A percentile compares a stretch with the other conserved stretches of the same genome.
These are phyloP conservation scores for Schizothecium vesticola DNA, from an alignment of 495 filamentous ascomycete species.

Conservation along the genomic window DNA sequence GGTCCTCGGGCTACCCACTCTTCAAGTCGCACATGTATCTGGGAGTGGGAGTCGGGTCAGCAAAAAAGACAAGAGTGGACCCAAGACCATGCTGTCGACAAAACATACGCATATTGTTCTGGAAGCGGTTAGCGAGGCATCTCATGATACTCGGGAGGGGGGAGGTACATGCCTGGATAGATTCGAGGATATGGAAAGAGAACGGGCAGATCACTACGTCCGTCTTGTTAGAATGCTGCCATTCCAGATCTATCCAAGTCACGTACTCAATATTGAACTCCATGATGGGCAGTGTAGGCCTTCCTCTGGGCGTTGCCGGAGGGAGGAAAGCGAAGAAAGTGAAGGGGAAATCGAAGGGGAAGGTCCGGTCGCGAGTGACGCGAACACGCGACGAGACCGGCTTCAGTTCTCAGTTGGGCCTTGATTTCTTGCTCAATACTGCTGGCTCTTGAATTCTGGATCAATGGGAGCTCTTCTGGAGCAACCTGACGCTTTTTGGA, in stretches of 20 bases:
- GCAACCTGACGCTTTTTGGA: neutral
- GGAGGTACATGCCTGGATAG: conserved; percentile 62
- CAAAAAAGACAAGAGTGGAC: neutral
- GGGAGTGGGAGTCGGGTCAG: neutral
- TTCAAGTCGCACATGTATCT: conserved; percentile 99
- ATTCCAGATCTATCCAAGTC: neutral
- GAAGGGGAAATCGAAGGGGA: neutral
- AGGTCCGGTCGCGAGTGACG: neutral
- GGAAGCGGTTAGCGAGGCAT: conserved; percentile 9
- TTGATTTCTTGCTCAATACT: neutral
- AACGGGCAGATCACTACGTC: conserved; percentile 73
- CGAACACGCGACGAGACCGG: neutral
- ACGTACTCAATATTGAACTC: conserved; percentile 84
- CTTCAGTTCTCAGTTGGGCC: neutral
- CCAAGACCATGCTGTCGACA: neutral
- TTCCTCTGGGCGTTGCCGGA: neutral
- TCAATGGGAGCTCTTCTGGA: neutral
- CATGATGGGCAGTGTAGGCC: conserved; percentile 47
- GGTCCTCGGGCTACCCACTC: conserved; percentile 37
- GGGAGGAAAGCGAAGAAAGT: neutral
- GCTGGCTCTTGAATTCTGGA: neutral
- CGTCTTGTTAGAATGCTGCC: conserved; percentile 4
- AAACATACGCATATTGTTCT: conserved; percentile 83
- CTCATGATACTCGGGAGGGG: neutral
- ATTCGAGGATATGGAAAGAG: conserved; percentile 97